These are phyloP conservation scores for Scutellaria galericulata DNA, from an alignment of 257 asterid species.

Conservation along the genomic window DNA sequence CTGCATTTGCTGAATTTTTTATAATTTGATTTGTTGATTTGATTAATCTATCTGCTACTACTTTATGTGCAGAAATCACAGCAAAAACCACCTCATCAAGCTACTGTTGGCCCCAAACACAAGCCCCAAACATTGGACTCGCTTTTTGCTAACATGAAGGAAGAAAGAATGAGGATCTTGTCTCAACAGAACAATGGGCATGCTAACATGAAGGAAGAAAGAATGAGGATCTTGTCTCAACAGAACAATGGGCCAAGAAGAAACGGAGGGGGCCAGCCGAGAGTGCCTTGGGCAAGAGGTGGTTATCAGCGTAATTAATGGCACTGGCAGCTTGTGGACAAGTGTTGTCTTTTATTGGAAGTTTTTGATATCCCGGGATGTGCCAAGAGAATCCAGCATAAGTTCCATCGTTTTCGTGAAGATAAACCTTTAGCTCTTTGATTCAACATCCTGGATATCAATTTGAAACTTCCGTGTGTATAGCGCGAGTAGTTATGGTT, in stretches of 20 bases:
- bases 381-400: too few species aligned
- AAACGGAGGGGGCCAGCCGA: slow-evolving; percentile 56
- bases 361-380: too few species aligned
- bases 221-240: slow-evolving; percentile 57
- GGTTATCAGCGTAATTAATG: too few species aligned
- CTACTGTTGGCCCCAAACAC: slow-evolving; percentile 48
- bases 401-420: too few species aligned
- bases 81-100: slow-evolving; percentile 46
- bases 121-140: slow-evolving; percentile 84
- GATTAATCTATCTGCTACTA: slow-evolving; percentile 14
- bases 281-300: slow-evolving; percentile 72
- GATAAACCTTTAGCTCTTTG: too few species aligned
- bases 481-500: too few species aligned
- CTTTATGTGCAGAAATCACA: slow-evolving; percentile 39
- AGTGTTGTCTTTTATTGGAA: too few species aligned
- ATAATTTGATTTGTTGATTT: not conserved
- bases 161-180: slow-evolving; percentile 61
- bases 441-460: too few species aligned
- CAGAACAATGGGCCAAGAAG: slow-evolving; percentile 48
- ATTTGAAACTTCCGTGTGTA: too few species aligned
- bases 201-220: slow-evolving; percentile 88
- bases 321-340: too few species aligned
- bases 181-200: slow-evolving; percentile 46
- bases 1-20: too few species aligned
- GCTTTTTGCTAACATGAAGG: slow-evolving; percentile 88